These are phyloP conservation scores for Aureobasidium pullulans DNA, from an alignment of 2,329 filamentous ascomycete species.

Conservation along the genomic window DNA sequence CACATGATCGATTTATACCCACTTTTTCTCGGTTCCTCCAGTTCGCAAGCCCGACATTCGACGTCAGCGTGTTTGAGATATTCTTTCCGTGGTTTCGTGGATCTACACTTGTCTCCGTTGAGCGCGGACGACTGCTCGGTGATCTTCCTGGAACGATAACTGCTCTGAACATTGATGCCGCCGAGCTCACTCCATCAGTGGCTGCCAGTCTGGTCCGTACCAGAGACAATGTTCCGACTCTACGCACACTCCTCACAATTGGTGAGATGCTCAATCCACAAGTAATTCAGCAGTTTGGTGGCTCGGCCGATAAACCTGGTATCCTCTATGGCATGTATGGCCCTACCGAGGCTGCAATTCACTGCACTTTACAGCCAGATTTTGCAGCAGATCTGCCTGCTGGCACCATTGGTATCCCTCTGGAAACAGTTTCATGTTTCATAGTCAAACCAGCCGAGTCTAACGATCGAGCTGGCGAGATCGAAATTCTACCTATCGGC, in stretches of 20 bases:
- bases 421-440: constrained; percentile 75
- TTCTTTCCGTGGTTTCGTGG: constrained; percentile 79
- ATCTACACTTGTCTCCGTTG: constrained; percentile 63
- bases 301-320: constrained; percentile 43
- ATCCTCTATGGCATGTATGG: constrained; percentile 92
- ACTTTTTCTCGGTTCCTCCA: constrained; percentile 73
- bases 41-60: constrained; percentile 87
- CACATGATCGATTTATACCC: constrained; percentile 73
- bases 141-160: constrained; percentile 64
- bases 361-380: constrained; percentile 68
- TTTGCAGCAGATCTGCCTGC: constrained; percentile 52
- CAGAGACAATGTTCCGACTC: constrained; percentile 57
- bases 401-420: constrained; percentile 66
- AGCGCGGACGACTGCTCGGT: constrained; percentile 62
- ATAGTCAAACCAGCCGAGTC: constrained; percentile 47
- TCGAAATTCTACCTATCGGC: constrained; percentile 55
- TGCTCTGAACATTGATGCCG: constrained; percentile 65
- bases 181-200: constrained; percentile 83
- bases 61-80: constrained; percentile 91
- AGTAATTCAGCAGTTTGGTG: constrained; percentile 74
- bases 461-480: constrained; percentile 20
- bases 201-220: constrained; percentile 66
- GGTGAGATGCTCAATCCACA: constrained; percentile 82
- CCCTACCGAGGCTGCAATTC: constrained; percentile 84
- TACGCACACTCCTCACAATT: constrained; percentile 74